Conservation (phyloP, 768 basidiomycete species). For the Coprinopsis sp. region DNA sequence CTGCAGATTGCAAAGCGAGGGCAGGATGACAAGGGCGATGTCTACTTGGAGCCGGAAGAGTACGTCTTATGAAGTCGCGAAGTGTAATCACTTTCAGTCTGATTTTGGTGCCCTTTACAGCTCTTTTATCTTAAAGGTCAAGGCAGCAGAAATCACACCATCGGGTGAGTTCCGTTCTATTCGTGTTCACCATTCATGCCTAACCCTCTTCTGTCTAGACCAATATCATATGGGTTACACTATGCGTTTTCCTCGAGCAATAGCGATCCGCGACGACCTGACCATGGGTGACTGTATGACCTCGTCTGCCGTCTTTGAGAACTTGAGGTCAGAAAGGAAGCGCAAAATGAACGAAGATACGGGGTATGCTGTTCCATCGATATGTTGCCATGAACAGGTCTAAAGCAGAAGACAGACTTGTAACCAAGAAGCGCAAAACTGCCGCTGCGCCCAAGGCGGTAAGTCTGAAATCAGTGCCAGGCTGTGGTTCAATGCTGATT, state of each 20-base stretch:
- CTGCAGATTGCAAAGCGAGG: conserved; percentile 53
- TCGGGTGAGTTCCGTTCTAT: conserved; percentile 44
- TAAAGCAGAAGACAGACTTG: too few relatives aligned
- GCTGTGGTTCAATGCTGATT: not conserved
- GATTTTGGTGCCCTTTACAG: conserved; percentile 34
- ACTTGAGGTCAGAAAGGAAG: conserved; percentile 60
- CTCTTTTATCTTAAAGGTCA: conserved; percentile 90
- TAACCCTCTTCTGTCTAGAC: conserved; percentile 38
- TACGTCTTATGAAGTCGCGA: conserved; percentile 32
- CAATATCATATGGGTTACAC: conserved; percentile 84
- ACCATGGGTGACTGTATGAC: conserved; percentile 67
- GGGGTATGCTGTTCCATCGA: conserved; percentile 30
- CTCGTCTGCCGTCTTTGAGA: conserved; percentile 57
- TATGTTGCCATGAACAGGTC: too few relatives aligned
- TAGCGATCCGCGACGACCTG: conserved; percentile 76
- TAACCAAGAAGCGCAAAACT: conserved; percentile 60
- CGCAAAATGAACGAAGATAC: conserved; percentile 65
- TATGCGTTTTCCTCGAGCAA: conserved; percentile 90
- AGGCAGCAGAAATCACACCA: conserved; percentile 85
- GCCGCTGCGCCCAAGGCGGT: conserved; percentile 42
- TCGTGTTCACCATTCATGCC: conserved; percentile 1
- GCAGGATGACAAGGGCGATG: conserved; percentile 81
- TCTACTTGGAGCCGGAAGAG: conserved; percentile 90
- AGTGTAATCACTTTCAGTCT: not conserved
- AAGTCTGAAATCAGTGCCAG: not conserved